Evolutionary conservation across 176 grass and related monocot species (phyloP), one percentile per base, ranked within the genome.

Genomic region (Hordeum vulgare): DNA sequence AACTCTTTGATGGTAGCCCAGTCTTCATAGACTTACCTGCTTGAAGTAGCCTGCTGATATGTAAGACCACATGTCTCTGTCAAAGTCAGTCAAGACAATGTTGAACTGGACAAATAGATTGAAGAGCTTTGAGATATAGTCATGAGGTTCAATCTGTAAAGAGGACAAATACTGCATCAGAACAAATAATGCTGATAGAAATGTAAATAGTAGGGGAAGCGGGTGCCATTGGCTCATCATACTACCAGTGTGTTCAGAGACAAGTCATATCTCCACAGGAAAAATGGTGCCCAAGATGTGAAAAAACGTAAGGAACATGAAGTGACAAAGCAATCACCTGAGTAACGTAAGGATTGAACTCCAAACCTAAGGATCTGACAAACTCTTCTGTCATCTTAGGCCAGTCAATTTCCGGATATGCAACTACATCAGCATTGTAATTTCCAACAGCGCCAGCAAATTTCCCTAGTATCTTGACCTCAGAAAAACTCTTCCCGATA

Each of bases 391-490:
- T 86, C 74, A 92, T 83, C 57, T 76, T 86, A 87, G 90, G 91
- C 96, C 96, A 99, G 41, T 94, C 80, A 83, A 96, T 71, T 84
- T 92, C 81, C 3, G 93, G 93, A 89, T 99, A 99, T 56, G 96
- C 93, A 37, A 88, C 84, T 71, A 87, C 89, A 85, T 94, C 83
- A 85, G 96, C 96, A 85, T 96, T 99, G 78, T 99, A 99, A 76
- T 99, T 99, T 85, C 96, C 96, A 83, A 99, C 91, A 66, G 96
- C 96, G 10, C 96, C 96, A 77, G 96, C 85, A 84, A 97, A 94
- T 73, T 97, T 97, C 40, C 95, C 92, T 14, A 93, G 83, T 81
- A 97, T 86, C 76, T 61, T 87, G 61, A 93, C 84, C 76, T 91
- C 88, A 6, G 68, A 79, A 67, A 96, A 87, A 79, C 85, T 67